Evolutionary conservation across 306 rosid species (phyloP).

Genomic region (Inga oerstediana): DNA sequence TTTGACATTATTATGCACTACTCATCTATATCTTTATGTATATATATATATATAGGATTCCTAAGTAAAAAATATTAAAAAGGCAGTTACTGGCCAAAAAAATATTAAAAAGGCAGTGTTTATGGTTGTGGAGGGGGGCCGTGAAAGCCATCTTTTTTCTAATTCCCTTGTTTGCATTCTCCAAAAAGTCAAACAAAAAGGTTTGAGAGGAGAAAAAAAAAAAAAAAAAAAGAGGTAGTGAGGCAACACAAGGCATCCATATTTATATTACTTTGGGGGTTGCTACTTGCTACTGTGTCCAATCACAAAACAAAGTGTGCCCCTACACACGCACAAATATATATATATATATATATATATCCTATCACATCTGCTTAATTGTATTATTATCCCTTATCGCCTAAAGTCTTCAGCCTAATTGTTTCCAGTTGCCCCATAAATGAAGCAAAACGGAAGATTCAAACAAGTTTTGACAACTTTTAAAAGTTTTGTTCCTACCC

Average conservation of each 20-base stretch:
- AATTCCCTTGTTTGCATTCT: constrained; percentile 25
- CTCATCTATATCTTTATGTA: not conserved
- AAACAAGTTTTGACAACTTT: constrained; percentile 25
- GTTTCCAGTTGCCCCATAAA: constrained; percentile 29
- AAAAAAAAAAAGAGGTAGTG: not conserved
- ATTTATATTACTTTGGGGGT: constrained; percentile 16
- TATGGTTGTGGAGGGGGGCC: constrained; percentile 19
- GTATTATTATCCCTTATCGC: constrained; percentile 14
- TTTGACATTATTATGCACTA: not conserved
- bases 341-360: not conserved
- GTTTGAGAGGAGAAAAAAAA: not conserved
- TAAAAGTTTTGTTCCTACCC: constrained; percentile 38
- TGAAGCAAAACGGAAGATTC: constrained; percentile 30
- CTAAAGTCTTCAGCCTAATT: constrained; percentile 36
- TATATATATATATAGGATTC: not conserved
- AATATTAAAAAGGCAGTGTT: not conserved
- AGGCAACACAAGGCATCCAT: constrained; percentile 28
- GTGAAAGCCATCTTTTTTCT: constrained; percentile 27
- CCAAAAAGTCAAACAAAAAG: constrained; percentile 42
- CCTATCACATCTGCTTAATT: constrained; percentile 9
- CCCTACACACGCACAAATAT: not conserved
- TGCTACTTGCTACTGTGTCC: not conserved
- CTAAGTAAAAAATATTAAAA: not conserved
- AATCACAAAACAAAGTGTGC: constrained; percentile 32
- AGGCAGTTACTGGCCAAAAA: not conserved